Evolutionary conservation across 192 early-diverging fungal genomes (phyloP), one percentile per base, ranked within the genome.

Genomic region (Phycomyces nitens): DNA sequence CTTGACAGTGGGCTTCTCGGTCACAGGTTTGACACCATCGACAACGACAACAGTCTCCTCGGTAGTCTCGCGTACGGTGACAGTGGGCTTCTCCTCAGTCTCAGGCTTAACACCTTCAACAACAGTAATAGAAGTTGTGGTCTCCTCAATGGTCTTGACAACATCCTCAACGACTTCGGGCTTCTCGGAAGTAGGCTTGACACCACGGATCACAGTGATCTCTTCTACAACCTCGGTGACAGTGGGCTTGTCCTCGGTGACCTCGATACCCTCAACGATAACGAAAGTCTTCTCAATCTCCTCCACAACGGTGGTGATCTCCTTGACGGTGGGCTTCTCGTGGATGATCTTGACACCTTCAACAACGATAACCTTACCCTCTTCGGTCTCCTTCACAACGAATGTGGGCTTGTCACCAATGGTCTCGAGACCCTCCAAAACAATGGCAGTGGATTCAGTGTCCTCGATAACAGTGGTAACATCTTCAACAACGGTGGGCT

Each of bases 61-160:
- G 9, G 7, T 44, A 16, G 26, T 38, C 2, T 49, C 27, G 11
- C 26, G 16, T 26, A 23, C 16, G 20, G 50, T 26, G 12, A 27
- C 47, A 5, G 47, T 34, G n/a, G 20, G 26, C 16, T 39, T 50
- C 60, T 61, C 50, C 9, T 61, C 47, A 5, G 49, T 26, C 21
- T 34, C 29, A 34, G 29, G 29, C 29, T 34, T 6, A 26, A 34
- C 10, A 55, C 26, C 53, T 16, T 34, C 22, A 34, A 27, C 21
- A 12, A 51, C 29, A 34, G 26, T 34, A 20, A 27, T n/a, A 8
- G 18, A 44, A 4, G 20, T 20, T 20, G 38, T 56, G 9, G 38
- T 51, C 39, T 61, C 60, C 26, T 61, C 43, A 12, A 61, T 40
- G 27, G 60, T 61, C 27, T 34, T 51, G 12, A 39, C 51, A 5